Base-by-base conservation (phyloP, 352 stramenopile genomes). In the Phytophthora citrophthora region DNA sequence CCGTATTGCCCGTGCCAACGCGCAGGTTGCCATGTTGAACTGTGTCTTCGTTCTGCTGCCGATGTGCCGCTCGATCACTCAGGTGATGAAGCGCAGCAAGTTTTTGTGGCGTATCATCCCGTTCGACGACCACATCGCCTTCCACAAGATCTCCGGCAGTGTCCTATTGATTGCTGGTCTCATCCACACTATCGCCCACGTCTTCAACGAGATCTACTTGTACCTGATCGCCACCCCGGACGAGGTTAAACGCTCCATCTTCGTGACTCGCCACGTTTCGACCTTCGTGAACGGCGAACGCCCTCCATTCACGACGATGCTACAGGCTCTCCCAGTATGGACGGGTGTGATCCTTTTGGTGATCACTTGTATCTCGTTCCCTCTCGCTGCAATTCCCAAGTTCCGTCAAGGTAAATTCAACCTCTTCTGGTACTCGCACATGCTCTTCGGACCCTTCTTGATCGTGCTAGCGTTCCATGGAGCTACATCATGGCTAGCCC, bases 11-110 rank as follows among this genome's bases (percentile, higher is more conserved):
- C 70, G 76, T 26, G 82, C 76, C 36, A 87, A 79, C 58, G 84
- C 84, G 1, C 84, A 93, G 45, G 74, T 93, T 16, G 76, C 67
- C n/a, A 89, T 91, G 79, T 58, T 93, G 24, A 91, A 91, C 63
- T 78, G 70, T 24, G 50, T 82, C 5, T 82, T 93, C 45, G 81
- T 93, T 54, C 64, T 93, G 18, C 60, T 93, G 8, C 80, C 84
- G 7, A 91, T 93, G 79, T 89, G 79, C 24, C 84, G 82, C 36
- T 86, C 72, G 9, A 86, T 93, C 54, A 83, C 78, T 23, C 62
- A 77, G 18, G 72, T 89, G 31, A 77, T 90, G 63, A 86, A 88
- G 66, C 64, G 71, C 23, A 84, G 64, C 45, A 65, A 61, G 10
- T 57, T 89, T 13, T 49, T 88, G 27, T 89, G 77, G 77, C 65